These are phyloP conservation scores for Phytophthora palmivora DNA, from an alignment of 352 stramenopile genomes.

Conservation along the genomic window DNA sequence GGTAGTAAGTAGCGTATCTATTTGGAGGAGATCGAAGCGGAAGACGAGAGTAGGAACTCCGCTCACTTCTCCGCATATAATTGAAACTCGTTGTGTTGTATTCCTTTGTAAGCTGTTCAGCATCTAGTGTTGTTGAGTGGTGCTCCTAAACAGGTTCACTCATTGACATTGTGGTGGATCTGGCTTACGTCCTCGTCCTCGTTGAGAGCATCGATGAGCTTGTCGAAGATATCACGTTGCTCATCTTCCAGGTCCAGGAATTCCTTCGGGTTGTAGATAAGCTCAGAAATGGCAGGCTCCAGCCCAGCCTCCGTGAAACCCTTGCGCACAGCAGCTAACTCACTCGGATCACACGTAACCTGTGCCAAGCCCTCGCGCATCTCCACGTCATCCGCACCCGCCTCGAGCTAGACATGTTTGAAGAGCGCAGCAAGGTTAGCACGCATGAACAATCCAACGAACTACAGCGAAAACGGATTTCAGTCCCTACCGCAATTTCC, in stretches of 20 bases:
- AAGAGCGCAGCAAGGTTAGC: slow-evolving; percentile 8
- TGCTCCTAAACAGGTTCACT: slow-evolving; percentile 35
- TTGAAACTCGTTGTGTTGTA: slow-evolving; percentile 27
- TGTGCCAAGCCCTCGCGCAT: slow-evolving; percentile 68
- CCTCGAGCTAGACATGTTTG: slow-evolving; percentile 57
- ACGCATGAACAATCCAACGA: neutral
- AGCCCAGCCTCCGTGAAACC: slow-evolving; percentile 61
- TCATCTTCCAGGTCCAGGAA: slow-evolving; percentile 66
- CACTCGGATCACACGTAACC: slow-evolving; percentile 73
- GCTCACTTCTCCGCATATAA: slow-evolving; percentile 30
- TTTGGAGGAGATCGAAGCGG: slow-evolving; percentile 35
- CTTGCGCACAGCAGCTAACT: slow-evolving; percentile 66
- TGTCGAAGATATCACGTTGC: slow-evolving; percentile 71
- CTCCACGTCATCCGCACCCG: slow-evolving; percentile 75
- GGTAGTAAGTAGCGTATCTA: slow-evolving; percentile 52
- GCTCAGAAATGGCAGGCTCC: slow-evolving; percentile 73
- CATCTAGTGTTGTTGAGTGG: neutral
- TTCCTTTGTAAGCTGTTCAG: neutral
- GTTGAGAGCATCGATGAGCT: slow-evolving; percentile 76
- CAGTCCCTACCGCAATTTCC: slow-evolving; percentile 61
- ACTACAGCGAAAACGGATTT: neutral
- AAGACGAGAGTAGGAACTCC: slow-evolving; percentile 14
- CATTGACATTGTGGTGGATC: slow-evolving; percentile 86
- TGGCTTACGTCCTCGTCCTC: slow-evolving; percentile 85
- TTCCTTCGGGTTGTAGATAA: slow-evolving; percentile 87